A percentile compares a stretch with the other conserved stretches of the same genome.
Evolutionary conservation across 1,139 yeast genomes (phyloP).

Genomic region (Yamadazyma taylorii): DNA sequence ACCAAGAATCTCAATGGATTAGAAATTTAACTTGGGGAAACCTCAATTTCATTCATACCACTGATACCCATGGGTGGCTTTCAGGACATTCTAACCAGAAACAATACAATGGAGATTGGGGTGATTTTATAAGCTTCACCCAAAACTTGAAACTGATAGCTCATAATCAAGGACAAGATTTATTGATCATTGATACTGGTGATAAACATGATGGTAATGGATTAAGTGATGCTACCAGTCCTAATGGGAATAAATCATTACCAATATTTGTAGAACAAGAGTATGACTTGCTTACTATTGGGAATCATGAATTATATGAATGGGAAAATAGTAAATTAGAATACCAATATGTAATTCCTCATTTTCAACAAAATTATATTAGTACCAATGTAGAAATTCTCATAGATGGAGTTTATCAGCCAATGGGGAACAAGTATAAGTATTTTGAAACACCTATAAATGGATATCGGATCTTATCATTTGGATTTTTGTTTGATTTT

Average conservation of each 20-base stretch:
- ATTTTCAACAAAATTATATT: constrained; percentile 66
- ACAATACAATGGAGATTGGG: constrained; percentile 86
- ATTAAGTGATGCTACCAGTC: constrained; percentile 69
- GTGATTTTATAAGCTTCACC: constrained; percentile 78
- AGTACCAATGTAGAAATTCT: constrained; percentile 78
- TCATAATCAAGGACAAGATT: constrained; percentile 51
- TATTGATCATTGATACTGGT: constrained; percentile 82
- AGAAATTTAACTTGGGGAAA: constrained; percentile 64
- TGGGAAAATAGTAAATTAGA: constrained; percentile 69
- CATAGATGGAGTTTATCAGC: constrained; percentile 49
- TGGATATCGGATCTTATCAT: constrained; percentile 55
- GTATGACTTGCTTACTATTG: constrained; percentile 80
- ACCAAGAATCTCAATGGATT: neutral
- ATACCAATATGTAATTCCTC: constrained; percentile 54
- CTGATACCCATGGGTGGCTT: constrained; percentile 96
- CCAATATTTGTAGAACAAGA: constrained; percentile 64
- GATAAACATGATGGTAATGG: constrained; percentile 97
- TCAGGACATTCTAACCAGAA: constrained; percentile 81
- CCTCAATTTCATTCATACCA: constrained; percentile 83
- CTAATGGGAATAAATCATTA: constrained; percentile 66
- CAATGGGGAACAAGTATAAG: constrained; percentile 68
- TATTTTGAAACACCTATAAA: constrained; percentile 64
- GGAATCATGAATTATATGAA: constrained; percentile 90
- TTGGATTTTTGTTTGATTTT: constrained; percentile 84
- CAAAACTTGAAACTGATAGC: constrained; percentile 49